Evolutionary conservation across 2,329 filamentous ascomycete species (phyloP), one percentile per base, ranked within the genome.

Genomic region (Metarhizium humberi): DNA sequence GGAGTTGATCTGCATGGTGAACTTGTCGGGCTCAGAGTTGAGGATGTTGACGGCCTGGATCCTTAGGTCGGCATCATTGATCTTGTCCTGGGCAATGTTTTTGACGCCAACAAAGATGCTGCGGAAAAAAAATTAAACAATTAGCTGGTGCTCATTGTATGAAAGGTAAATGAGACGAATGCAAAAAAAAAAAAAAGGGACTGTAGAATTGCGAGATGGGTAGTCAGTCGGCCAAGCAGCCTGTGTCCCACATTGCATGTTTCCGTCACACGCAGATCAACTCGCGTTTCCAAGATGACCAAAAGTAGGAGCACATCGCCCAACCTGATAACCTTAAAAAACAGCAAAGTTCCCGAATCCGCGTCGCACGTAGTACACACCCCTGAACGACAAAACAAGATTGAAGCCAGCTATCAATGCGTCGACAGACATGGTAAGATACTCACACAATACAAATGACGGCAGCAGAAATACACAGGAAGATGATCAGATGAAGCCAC

Each of bases 371-470:
- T 40, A 11, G 38, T 11, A 40, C 14, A 40, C 14, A 16, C 11
- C 3, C 38, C 38, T 16, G 38, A 40, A 16, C 11, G 13, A 40
- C 13, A 16, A 25, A 25, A 40, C 14, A 16, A 40, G 14, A 40
- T 11, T 11, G 38, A 40, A 7, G 38, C 38, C 38, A 13, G 13
- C 6, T 5, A 16, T 16, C 11, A 16, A 40, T 16, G 42, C 11
- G 20, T 47, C 32, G 47, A 48, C 47, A 40, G 38, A 40, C 38
- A 16, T 5, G 38, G n/a, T 20, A 11, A 45, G 32, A 77, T 29
- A 57, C 81, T 78, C 73, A 86, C 83, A 86, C 67, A 43, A 84
- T 71, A 43, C 80, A 73, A 18, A 87, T 76, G 42, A 83, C 71
- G 14, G 87, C 67, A 38, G 82, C 73, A 47, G 78, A 66, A 48